Evolutionary conservation across 164 flowering plant genomes (phyloP), one percentile per base, ranked within the genome.

Genomic region (Buxus sempervirens): DNA sequence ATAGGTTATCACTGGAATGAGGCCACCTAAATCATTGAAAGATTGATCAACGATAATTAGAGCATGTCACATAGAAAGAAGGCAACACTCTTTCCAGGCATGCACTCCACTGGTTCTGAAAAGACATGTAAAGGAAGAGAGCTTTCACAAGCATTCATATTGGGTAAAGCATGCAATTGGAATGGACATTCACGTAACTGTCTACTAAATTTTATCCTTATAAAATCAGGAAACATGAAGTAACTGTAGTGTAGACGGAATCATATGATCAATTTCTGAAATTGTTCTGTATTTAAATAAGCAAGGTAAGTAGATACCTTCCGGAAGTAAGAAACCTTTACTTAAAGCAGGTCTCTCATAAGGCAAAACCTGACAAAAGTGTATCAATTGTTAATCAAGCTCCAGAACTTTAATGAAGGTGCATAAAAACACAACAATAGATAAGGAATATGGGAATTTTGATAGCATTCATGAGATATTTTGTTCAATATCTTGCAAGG

Each of bases 281-380:
- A 62, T 15, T 9, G 53, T 38, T 57, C 38, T 41, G 5, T 27
- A 15, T 24, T 23, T 32, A 28, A n/a, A 57, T 58, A 68, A 28
- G 5, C 16, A 45, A 70, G 36, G 8, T 23, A 28, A 45, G 27
- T 51, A 62, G 59, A 66, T 81, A 95, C 99, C 92, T 82, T 95
- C 97, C 20, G 97, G 99, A 69, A 90, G 93, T 67, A 95, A 74
- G 79, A 72, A 89, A 6, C 96, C 97, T 85, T 95, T 95, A 86
- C 97, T 92, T 63, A 95, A 70, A 48, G 94, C 97, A 55, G 99
- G 97, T 75, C 99, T 86, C 75, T 92, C 99, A 75, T 95, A 92
- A 49, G 99, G 97, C 32, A 85, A 88, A 77, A 92, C 94, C 98
- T 94, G 77, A 55, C 23, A 21, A 24, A 60, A 45, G 62, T 32